Conservation (phyloP, 2,329 filamentous ascomycete genomes). For the Claviceps digitariae region DNA sequence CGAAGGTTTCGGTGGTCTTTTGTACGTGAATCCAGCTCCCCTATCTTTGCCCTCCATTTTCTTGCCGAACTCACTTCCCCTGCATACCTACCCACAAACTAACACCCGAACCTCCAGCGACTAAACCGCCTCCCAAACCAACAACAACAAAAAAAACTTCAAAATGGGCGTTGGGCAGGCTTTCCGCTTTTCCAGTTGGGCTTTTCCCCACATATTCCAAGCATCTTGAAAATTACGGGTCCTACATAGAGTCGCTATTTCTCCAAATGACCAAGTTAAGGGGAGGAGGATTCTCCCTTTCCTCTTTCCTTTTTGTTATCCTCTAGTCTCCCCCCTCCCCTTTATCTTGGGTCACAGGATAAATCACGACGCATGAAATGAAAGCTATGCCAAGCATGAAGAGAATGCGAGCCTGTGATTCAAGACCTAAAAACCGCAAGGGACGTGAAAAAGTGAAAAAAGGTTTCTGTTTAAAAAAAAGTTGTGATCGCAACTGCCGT, state of each 20-base stretch:
- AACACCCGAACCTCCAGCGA: conserved; percentile 30
- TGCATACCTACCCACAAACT: conserved; percentile 15
- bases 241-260: conserved; percentile 30
- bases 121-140: too few relatives aligned
- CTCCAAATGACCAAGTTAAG: conserved; percentile 22
- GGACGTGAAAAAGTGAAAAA: not conserved
- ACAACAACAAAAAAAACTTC: conserved; percentile 15
- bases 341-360: conserved; percentile 16
- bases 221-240: conserved; percentile 25
- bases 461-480: not conserved
- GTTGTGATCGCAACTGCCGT: not conserved
- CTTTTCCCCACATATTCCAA: conserved; percentile 26
- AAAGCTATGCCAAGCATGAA: conserved; percentile 10
- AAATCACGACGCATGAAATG: conserved; percentile 15
- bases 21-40: conserved; percentile 43
- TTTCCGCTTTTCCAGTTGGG: conserved; percentile 29
- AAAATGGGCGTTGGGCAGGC: conserved; percentile 22
- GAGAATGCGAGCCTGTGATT: not conserved
- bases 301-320: not conserved
- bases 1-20: conserved; percentile 68
- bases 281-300: not conserved
- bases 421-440: not conserved
- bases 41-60: too few relatives aligned
- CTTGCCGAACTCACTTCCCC: too few relatives aligned
- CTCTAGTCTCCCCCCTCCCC: conserved; percentile 8